A percentile compares a stretch with the other conserved stretches of the same genome.
phyloP scores from a whole-genome alignment of 2,329 filamentous ascomycete genomes.

The Diaporthe citriasiana region DNA sequence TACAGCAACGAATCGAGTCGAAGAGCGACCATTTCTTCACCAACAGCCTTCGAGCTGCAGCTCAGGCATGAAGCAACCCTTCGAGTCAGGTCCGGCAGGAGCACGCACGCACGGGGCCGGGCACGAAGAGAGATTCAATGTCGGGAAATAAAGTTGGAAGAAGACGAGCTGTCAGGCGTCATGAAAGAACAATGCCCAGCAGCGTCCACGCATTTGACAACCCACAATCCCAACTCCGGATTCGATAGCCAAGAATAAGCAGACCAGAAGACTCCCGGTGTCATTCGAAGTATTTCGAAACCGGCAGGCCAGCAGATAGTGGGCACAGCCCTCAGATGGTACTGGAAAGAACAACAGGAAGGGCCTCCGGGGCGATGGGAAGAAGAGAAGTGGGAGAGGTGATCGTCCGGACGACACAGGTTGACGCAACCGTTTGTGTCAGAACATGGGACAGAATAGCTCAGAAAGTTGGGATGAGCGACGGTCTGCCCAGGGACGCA shows the following conservation, averaged over 20 bases:
- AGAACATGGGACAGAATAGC: constrained; percentile 23
- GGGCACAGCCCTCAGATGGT: constrained; percentile 32
- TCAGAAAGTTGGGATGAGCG: constrained; percentile 9
- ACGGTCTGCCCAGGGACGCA: not conserved
- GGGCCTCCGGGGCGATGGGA: constrained; percentile 8
- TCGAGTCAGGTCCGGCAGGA: constrained; percentile 24
- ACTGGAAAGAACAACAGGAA: constrained; percentile 1
- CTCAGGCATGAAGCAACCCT: constrained; percentile 25
- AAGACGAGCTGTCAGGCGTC: constrained; percentile 24
- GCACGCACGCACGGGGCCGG: not conserved
- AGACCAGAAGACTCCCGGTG: constrained; percentile 3
- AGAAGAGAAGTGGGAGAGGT: constrained; percentile 14
- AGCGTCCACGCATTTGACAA: constrained; percentile 20
- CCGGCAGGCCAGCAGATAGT: constrained; percentile 7
- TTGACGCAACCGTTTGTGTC: constrained; percentile 17
- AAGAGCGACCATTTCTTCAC: constrained; percentile 32
- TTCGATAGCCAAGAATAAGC: constrained; percentile 14
- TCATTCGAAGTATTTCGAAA: constrained; percentile 29
- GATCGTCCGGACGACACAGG: constrained; percentile 17
- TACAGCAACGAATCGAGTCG: constrained; percentile 28
- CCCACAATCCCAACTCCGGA: constrained; percentile 25
- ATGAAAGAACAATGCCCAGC: constrained; percentile 19
- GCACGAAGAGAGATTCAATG: constrained; percentile 8
- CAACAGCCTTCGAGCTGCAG: constrained; percentile 21
- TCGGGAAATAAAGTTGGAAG: constrained; percentile 20